Base-by-base conservation (phyloP, 1,139 yeast species). In the Geotrichum histeridarum region DNA sequence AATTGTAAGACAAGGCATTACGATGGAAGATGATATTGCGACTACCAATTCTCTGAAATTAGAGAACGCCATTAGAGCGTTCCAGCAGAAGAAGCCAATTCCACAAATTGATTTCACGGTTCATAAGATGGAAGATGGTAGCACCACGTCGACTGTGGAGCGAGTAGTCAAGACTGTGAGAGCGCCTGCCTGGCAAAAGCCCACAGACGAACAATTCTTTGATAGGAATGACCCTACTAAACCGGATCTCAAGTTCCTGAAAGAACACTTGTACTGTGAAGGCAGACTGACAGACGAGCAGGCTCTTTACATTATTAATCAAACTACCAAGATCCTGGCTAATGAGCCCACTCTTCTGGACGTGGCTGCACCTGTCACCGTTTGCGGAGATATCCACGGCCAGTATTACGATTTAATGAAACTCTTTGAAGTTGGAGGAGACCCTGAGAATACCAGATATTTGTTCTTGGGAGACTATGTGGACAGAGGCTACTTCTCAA, bases 301-400 rank as follows among this genome's bases (percentile, higher is more conserved):
- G 67, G 91, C 90, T 0, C 66, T 84, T 46, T 75, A 76, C 54
- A 90, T 93, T 54, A 69, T 93, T 54, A 68, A 73, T 33, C 77
- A 76, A 67, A 95, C 95, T n/a, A 83, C 91, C 0, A 76, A 76
- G 44, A 70, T 83, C n/a, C 75, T 93, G 59, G 69, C 78, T 35
- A 68, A 72, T 47, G 98, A 93, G 66, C 95, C 96, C 2, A 93
- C 87, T 62, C 69, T 93, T 63, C 73, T 93, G 55, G 78, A 78
- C 32, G 86, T 93, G 1, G 91, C 91, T 1, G 95, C 97, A 0
- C 99, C 99, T 0, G 89, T 93, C 4, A 91, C 97, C 1, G 90
- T 93, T 1, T 91, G 98, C 73, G 98, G 99, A 53, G 99, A 93
- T 70, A 79, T 93, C 31, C 99, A 93, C 70, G 99, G 99, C 8